Evolutionary conservation across 305 asterid species (phyloP).

Genomic region (Fraxinus platypoda): DNA sequence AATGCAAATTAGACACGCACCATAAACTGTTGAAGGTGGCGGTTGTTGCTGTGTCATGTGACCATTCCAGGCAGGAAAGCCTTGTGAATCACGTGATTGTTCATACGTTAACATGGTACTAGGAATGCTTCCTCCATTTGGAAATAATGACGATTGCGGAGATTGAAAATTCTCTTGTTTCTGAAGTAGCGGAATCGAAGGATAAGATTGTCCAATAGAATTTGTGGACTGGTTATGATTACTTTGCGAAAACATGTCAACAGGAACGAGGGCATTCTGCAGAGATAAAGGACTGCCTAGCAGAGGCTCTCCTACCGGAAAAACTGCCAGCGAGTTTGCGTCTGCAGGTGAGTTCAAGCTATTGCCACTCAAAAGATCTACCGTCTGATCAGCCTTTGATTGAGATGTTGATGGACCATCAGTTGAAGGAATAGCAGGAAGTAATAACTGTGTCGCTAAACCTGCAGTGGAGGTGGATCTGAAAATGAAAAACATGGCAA

Average conservation of each 20-base stretch:
- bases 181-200: constrained; percentile 57
- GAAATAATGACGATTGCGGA: constrained; percentile 46
- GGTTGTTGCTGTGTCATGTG: constrained; percentile 66
- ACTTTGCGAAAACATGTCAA: constrained; percentile 71
- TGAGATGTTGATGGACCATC: constrained; percentile 55
- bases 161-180: constrained; percentile 51
- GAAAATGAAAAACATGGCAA: constrained; percentile 22
- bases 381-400: constrained; percentile 46
- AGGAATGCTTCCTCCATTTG: constrained; percentile 51
- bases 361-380: constrained; percentile 97
- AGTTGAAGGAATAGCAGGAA: constrained; percentile 56
- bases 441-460: constrained; percentile 50
- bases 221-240: constrained; percentile 39
- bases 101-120: constrained; percentile 47
- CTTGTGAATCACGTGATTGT: constrained; percentile 55
- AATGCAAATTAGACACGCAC: constrained; percentile 38
- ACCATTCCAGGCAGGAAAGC: constrained; percentile 66
- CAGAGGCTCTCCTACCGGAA: constrained; percentile 75
- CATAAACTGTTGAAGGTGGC: constrained; percentile 73
- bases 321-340: constrained; percentile 58
- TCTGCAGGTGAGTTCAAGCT: constrained; percentile 36
- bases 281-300: constrained; percentile 62
- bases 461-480: constrained; percentile 66
- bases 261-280: constrained; percentile 84
- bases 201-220: constrained; percentile 54